Evolutionary conservation across 768 basidiomycete species (phyloP), one percentile per base, ranked within the genome.

Genomic region (Pulveroboletus frians): DNA sequence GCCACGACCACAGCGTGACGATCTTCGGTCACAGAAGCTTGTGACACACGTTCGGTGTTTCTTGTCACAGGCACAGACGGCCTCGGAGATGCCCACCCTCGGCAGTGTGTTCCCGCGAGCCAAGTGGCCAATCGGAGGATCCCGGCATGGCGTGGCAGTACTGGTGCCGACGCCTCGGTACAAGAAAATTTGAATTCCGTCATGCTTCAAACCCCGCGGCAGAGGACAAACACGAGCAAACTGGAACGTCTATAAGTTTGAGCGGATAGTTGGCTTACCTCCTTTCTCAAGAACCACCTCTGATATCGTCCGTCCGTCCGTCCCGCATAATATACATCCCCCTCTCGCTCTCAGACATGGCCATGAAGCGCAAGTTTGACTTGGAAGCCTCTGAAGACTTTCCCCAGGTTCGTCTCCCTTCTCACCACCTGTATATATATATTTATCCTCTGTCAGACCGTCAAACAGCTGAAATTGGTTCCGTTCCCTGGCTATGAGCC

Each of bases 301-400:
- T 46, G 40, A 9, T 49, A 31, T 40, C 27, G 23, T 43, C 26
- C 6, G 46, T 46, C 49, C 39, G 32, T 47, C 41, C 36, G 23
- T 36, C 40, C 27, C 50, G 46, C 34, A 21, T 14, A 49, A 54
- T 26, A 30, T 32, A 36, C 46, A 13, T 36, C 18, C 47, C 61
- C 44, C 38, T 42, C 49, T 40, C 42, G 39, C 15, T 47, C 44
- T 54, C 45, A 56, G 53, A 55, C 44, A 90, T 88, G 86, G 74
- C 81, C 36, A 54, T 87, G 63, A 92, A 91, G 68, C 78, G 88
- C 65, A 92, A 92, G 72, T 73, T 85, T 44, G 79, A 83, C 43
- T 57, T 72, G 17, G 84, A 84, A 51, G 62, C 71, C 17, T 77
- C 79, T 50, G 81, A 81, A 58, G 71, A 72, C 53, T 72, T 68